A percentile compares a stretch with the other conserved stretches of the same genome.
Conservation (phyloP, 805 yeast species). For the Cyberlindnera japonica region DNA sequence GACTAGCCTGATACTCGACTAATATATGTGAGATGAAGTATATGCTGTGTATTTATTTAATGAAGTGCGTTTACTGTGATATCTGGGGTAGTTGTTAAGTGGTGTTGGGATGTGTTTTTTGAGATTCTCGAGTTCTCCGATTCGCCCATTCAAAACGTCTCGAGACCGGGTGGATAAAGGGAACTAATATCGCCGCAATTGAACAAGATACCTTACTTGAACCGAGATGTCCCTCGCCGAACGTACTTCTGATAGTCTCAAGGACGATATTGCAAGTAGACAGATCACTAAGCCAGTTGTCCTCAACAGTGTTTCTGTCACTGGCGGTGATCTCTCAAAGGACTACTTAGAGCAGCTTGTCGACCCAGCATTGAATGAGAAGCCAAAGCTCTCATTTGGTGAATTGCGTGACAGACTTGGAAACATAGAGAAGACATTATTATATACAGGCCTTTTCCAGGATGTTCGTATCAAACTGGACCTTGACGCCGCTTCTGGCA, state of each 20-base stretch:
- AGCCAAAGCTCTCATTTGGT: constrained; percentile 32
- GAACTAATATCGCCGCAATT: too few relatives aligned
- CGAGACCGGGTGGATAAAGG: too few relatives aligned
- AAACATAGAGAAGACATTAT: constrained; percentile 33
- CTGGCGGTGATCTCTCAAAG: constrained; percentile 35
- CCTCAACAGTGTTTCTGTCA: constrained; percentile 18
- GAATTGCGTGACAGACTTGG: constrained; percentile 36
- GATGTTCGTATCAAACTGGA: constrained; percentile 39
- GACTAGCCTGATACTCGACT: too few relatives aligned
- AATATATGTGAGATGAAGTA: too few relatives aligned
- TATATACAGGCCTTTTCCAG: constrained; percentile 43
- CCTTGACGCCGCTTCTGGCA: constrained; percentile 29
- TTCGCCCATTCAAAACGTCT: too few relatives aligned
- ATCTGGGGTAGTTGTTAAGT: too few relatives aligned
- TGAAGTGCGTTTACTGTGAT: too few relatives aligned
- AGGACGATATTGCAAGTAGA: constrained; percentile 10
- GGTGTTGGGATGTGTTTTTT: background rate
- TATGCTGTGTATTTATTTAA: too few relatives aligned
- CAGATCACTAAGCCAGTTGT: constrained; percentile 23
- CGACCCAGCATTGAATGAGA: constrained; percentile 37
- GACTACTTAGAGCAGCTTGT: constrained; percentile 45
- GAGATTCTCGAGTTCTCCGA: background rate
- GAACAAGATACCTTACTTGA: too few relatives aligned
- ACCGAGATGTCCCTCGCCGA: constrained; percentile 4
- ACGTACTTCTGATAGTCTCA: constrained; percentile 1